Base-by-base conservation (phyloP, 2,329 filamentous ascomycete species). In the Colletotrichum theobromicola region DNA sequence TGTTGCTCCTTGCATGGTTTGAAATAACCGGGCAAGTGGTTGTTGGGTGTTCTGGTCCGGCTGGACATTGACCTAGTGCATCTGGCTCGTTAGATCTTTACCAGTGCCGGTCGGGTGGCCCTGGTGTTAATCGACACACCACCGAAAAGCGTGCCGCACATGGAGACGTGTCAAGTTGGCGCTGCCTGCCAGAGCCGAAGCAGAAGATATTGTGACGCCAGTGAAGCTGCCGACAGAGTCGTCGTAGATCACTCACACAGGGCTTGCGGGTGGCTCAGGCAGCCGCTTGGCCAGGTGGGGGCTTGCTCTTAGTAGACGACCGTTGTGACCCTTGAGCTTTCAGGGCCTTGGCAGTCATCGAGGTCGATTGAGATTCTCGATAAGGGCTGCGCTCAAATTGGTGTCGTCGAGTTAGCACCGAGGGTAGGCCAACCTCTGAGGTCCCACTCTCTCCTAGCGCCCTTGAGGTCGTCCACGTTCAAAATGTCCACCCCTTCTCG, bases 381-480 rank as follows among this genome's bases (percentile, higher is more conserved):
- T 7, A 28, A 32, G 15, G 50, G 28, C 28, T 30, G 21, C 13
- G 30, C 21, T 72, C 63, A 72, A n/a, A 21, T 28, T n/a, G 57
- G 30, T 32, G 30, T n/a, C n/a, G 68, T 53, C 18, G 57, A 57
- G 63, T 60, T 75, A 21, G 42, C 18, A 18, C 32, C 58, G 10
- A 75, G 35, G n/a, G 55, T 67, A 57, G 67, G 72, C 75, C 75
- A 75, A 26, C 73, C 67, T 21, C 30, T 65, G 16, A 63, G 21
- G 32, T 72, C 81, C 86, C 87, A 89, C 60, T 85, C 81, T 75
- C 79, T 80, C 74, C 77, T 83, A 16, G 84, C 83, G 21, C 83
- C 88, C 70, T 83, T 82, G 70, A 93, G 79, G 79, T 93, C 89
- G 81, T 93, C 92, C 7, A 90, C 89, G 79, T 92, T 93, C 66